These are phyloP conservation scores for Trametes maxima DNA, from an alignment of 768 basidiomycete genomes.

Conservation along the genomic window DNA sequence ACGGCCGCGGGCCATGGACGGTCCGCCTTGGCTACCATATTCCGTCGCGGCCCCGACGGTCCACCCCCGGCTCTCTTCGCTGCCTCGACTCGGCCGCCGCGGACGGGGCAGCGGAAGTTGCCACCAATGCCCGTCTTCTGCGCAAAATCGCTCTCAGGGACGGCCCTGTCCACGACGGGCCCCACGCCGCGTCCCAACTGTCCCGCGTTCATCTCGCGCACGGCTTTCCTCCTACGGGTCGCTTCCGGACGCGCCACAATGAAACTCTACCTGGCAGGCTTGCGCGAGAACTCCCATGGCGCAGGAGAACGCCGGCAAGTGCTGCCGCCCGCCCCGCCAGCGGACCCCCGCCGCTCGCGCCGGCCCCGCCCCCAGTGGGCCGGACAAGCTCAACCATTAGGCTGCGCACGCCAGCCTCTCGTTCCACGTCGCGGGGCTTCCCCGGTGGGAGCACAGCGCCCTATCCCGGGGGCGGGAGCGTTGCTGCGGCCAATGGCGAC, in stretches of 20 bases:
- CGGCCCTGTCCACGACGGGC: conserved; percentile 1
- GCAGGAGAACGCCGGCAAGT: conserved; percentile 4
- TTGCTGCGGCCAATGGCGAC: conserved; percentile 4
- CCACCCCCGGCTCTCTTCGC: background rate
- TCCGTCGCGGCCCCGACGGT: background rate
- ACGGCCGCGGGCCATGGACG: background rate
- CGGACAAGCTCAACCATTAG: conserved; percentile 22
- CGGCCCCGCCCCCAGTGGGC: background rate
- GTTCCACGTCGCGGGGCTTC: conserved; percentile 1
- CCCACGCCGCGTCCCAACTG: conserved; percentile 4
- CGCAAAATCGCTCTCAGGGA: background rate
- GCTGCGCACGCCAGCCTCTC: conserved; percentile 12
- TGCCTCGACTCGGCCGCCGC: background rate
- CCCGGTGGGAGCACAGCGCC: conserved; percentile 12
- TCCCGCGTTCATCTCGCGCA: conserved; percentile 12
- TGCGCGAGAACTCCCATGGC: background rate
- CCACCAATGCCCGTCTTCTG: background rate
- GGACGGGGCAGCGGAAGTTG: background rate
- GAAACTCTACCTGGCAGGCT: conserved; percentile 12
- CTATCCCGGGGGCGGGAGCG: background rate
- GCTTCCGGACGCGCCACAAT: conserved; percentile 12
- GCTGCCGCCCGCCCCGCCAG: background rate
- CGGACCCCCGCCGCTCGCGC: background rate
- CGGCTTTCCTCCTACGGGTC: conserved; percentile 2
- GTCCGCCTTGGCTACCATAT: background rate